These are phyloP conservation scores for Eugenia klotzschiana DNA, from an alignment of 441 rosid genomes.

Conservation along the genomic window DNA sequence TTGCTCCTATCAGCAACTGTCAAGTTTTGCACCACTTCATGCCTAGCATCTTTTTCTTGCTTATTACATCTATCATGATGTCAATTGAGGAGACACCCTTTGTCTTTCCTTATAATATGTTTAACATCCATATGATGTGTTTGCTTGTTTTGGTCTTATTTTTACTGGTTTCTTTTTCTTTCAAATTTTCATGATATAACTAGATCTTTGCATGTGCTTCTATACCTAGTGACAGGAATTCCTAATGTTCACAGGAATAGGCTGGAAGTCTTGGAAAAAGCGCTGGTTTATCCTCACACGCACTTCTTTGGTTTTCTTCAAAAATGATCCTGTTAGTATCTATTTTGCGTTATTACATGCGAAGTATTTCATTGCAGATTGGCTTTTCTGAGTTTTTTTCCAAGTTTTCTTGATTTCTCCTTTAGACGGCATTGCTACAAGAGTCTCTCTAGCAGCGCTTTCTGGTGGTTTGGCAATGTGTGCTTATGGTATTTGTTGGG, in stretches of 20 bases:
- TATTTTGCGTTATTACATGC: background rate
- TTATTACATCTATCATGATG: background rate
- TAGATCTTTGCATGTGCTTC: background rate
- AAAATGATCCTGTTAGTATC: slow-evolving; percentile 84
- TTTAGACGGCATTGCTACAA: background rate
- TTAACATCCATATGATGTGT: background rate
- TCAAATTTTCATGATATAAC: background rate
- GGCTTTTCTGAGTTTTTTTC: background rate
- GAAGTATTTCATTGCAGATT: background rate
- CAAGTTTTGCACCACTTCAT: background rate
- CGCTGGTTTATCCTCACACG: slow-evolving; percentile 98
- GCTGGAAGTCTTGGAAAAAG: slow-evolving; percentile 99
- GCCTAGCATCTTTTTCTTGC: background rate
- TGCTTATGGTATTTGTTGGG: background rate
- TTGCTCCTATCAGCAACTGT: background rate
- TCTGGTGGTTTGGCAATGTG: background rate
- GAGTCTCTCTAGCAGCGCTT: background rate
- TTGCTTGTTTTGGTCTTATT: background rate
- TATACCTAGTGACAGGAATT: background rate
- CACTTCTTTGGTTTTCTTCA: slow-evolving; percentile 89
- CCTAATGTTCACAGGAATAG: slow-evolving; percentile 52
- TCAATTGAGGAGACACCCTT: background rate
- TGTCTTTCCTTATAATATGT: background rate
- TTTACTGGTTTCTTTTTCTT: background rate
- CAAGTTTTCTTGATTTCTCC: background rate